Percentiles rank a stretch among this genome's conserved stretches.
phyloP scores from a whole-genome alignment of 192 early-diverging fungal genomes.

The Entrophospora sp. region DNA sequence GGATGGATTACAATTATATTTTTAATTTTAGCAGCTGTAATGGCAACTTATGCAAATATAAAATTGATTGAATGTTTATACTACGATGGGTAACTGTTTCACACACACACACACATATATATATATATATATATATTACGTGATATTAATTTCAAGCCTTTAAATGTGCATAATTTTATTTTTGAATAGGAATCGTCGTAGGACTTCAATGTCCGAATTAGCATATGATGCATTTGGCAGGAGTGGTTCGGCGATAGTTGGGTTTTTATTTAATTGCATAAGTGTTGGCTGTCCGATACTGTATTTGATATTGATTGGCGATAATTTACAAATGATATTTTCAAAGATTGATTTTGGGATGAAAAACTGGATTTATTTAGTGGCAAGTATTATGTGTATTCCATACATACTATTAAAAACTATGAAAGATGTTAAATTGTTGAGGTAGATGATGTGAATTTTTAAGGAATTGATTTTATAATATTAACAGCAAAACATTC shows the following conservation, averaged over 20 bases:
- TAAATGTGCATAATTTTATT: no score
- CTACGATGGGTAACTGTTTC: slow-evolving; percentile 30
- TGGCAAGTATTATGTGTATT: slow-evolving; percentile 40
- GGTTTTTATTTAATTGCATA: slow-evolving; percentile 47
- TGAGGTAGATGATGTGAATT: slow-evolving; percentile 24
- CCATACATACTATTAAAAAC: slow-evolving; percentile 57
- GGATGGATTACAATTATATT: slow-evolving; percentile 71
- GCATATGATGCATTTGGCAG: slow-evolving; percentile 36
- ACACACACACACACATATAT: no score
- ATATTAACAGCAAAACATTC: neutral
- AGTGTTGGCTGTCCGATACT: slow-evolving; percentile 44
- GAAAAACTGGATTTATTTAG: slow-evolving; percentile 49
- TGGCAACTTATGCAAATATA: slow-evolving; percentile 64
- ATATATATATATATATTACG: no score
- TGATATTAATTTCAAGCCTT: no score
- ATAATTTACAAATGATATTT: slow-evolving; percentile 40
- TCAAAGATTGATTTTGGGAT: slow-evolving; percentile 31
- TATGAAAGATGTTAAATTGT: slow-evolving; percentile 57
- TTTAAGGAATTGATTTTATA: neutral
- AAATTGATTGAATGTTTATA: slow-evolving; percentile 58
- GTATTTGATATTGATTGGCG: slow-evolving; percentile 56
- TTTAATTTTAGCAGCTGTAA: slow-evolving; percentile 56
- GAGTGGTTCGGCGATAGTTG: slow-evolving; percentile 37
- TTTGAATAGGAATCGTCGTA: neutral
- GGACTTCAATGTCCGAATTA: slow-evolving; percentile 13